phyloP scores from a whole-genome alignment of 176 grass and related monocot species.

The Musa schizocarpa region DNA sequence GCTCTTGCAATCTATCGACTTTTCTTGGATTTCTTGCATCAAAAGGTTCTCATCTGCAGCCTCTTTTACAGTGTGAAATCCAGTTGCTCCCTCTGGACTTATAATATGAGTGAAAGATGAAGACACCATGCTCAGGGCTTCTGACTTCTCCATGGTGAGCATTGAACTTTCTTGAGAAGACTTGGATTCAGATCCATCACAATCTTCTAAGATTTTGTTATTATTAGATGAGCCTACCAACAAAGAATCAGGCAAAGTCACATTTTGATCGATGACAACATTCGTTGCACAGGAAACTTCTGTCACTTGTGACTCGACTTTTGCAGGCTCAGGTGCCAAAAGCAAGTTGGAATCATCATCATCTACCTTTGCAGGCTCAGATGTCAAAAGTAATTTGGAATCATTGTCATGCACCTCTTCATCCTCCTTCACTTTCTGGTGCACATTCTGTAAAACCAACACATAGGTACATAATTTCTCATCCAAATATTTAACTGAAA shows the following conservation, averaged over 20 bases:
- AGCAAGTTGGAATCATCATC: not conserved
- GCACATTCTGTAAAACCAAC: conserved; percentile 3
- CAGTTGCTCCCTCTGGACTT: not conserved
- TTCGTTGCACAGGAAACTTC: not conserved
- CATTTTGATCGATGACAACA: conserved; percentile 13
- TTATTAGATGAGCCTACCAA: not conserved
- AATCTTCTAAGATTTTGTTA: not conserved
- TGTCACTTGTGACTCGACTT: not conserved
- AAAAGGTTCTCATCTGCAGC: not conserved
- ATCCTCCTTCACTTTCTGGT: not conserved
- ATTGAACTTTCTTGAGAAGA: not conserved
- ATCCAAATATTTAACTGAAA: not conserved
- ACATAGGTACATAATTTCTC: not conserved
- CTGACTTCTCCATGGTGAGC: conserved; percentile 1
- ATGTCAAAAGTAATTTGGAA: not conserved
- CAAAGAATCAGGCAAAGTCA: not conserved
- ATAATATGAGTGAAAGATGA: not conserved
- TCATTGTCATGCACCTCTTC: not conserved
- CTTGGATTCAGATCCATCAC: not conserved
- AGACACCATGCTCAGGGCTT: not conserved
- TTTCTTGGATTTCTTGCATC: conserved; percentile 2
- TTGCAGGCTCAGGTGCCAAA: not conserved
- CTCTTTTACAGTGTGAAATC: not conserved
- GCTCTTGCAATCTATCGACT: not conserved
- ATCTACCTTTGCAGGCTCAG: not conserved